A percentile compares a stretch with the other conserved stretches of the same genome.
phyloP scores from a whole-genome alignment of 1,284 basidiomycete species.

The Cutaneotrichosporon sp. region DNA sequence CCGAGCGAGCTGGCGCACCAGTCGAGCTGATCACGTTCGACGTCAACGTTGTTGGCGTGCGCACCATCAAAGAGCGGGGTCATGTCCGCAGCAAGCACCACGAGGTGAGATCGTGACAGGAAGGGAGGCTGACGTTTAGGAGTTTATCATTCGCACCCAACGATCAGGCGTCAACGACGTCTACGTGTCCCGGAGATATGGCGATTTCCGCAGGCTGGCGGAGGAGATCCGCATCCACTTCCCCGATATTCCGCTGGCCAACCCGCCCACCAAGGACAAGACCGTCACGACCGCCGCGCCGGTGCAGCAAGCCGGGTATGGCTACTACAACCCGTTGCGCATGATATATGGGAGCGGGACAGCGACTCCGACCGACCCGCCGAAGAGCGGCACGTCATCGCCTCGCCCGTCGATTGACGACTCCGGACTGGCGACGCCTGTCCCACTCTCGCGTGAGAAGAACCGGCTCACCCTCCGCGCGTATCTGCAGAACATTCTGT shows the following conservation, averaged over 20 bases:
- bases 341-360: conserved; percentile 51
- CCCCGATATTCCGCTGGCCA: conserved; percentile 71
- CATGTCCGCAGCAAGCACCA: conserved; percentile 77
- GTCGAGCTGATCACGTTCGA: conserved; percentile 59
- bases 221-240: conserved; percentile 82
- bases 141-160: conserved; percentile 90
- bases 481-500: conserved; percentile 78
- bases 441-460: conserved; percentile 80
- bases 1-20: conserved; percentile 46
- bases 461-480: conserved; percentile 92
- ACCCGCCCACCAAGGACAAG: conserved; percentile 82
- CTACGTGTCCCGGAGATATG: conserved; percentile 88
- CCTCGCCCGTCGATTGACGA: conserved; percentile 6
- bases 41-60: conserved; percentile 83
- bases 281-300: conserved; percentile 63
- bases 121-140: conserved; percentile 56
- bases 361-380: conserved; percentile 24
- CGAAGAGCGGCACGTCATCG: not conserved
- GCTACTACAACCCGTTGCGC: conserved; percentile 49
- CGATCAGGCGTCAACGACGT: conserved; percentile 70
- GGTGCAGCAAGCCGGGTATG: conserved; percentile 31
- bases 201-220: conserved; percentile 85
- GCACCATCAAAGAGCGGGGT: conserved; percentile 74
- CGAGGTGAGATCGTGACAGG: conserved; percentile 60
- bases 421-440: conserved; percentile 15